Percentiles rank a stretch among this genome's conserved stretches.
Evolutionary conservation across 139 green algal genomes (phyloP).

Genomic region (Tetratostichococcus sp.): DNA sequence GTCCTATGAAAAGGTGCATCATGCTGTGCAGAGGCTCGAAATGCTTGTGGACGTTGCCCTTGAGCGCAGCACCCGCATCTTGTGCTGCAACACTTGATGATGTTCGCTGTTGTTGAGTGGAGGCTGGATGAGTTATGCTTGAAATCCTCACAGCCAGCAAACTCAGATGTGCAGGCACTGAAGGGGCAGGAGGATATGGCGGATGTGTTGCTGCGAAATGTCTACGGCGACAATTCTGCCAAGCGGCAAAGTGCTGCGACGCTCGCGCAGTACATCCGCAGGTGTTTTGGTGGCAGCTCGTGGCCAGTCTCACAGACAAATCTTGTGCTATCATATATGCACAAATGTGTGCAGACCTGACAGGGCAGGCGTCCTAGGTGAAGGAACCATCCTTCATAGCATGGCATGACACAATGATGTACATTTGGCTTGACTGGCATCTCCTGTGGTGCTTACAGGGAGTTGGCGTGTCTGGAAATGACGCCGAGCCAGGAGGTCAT

Average conservation of each 20-base stretch:
- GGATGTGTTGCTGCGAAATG: slow-evolving; percentile 39
- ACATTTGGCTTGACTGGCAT: background rate
- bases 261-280: slow-evolving; percentile 35
- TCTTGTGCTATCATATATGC: background rate
- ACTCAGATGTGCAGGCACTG: slow-evolving; percentile 3
- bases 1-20: slow-evolving; percentile 46
- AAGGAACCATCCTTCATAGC: too few relatives aligned
- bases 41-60: too few relatives aligned
- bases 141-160: background rate
- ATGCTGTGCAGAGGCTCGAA: background rate
- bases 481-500: slow-evolving; percentile 33
- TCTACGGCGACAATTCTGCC: slow-evolving; percentile 28
- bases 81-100: too few relatives aligned
- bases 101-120: too few relatives aligned
- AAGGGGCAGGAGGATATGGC: slow-evolving; percentile 15
- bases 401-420: background rate
- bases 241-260: slow-evolving; percentile 10
- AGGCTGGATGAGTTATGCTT: too few relatives aligned
- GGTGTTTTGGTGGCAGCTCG: slow-evolving; percentile 15
- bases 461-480: slow-evolving; percentile 44
- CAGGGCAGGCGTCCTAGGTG: too few relatives aligned
- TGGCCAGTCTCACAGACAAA: too few relatives aligned
- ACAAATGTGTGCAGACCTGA: too few relatives aligned
- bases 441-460: slow-evolving; percentile 17
- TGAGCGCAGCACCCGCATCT: too few relatives aligned